A percentile compares a stretch with the other conserved stretches of the same genome.
phyloP scores from a whole-genome alignment of 148 eudicot genomes.

The Amaranthus palmeri region DNA sequence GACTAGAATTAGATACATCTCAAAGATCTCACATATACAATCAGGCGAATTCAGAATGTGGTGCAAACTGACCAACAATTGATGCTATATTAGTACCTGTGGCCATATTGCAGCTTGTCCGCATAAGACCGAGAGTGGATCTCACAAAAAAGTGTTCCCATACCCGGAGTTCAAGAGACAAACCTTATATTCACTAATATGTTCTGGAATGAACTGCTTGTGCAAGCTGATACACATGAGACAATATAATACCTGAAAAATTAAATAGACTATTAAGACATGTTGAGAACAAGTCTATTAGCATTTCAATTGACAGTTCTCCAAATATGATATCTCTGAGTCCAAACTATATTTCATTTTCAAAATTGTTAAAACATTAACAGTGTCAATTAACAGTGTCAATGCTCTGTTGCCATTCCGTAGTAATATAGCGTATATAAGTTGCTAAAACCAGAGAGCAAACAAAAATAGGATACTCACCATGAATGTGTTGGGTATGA shows the following conservation, averaged over 20 bases:
- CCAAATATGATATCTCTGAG: not conserved
- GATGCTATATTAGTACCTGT: not conserved
- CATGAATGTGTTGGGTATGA: not conserved
- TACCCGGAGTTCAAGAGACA: not conserved
- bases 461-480: not conserved
- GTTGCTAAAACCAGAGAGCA: no score
- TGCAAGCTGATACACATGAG: conserved; percentile 10
- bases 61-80: not conserved
- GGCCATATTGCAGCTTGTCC: not conserved
- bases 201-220: not conserved
- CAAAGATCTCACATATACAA: not conserved
- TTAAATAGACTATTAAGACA: not conserved
- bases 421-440: no score
- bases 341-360: no score
- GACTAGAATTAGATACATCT: conserved; percentile 6
- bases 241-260: conserved; percentile 5
- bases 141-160: not conserved
- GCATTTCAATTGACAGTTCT: not conserved
- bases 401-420: no score
- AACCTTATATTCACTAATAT: conserved; percentile 4
- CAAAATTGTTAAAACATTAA: no score
- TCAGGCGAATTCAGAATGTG: not conserved
- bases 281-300: not conserved
- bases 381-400: no score
- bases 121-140: not conserved